Percentiles rank a stretch among this genome's conserved stretches.
Conservation (phyloP, 2,329 filamentous ascomycete genomes). For the Ophiosphaerella korrae region DNA sequence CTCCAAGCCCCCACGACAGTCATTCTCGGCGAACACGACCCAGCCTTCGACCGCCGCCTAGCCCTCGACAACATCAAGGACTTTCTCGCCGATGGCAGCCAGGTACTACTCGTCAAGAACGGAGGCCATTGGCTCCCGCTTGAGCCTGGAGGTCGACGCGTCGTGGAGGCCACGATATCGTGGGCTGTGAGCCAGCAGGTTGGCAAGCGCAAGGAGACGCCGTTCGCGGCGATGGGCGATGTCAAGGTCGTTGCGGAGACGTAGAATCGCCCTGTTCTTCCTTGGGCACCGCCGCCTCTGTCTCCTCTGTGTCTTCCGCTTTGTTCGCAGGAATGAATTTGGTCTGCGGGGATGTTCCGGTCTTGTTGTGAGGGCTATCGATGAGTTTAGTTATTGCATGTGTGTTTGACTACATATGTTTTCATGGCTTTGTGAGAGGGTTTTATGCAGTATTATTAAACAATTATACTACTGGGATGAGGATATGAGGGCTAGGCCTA, state of each 20-base stretch:
- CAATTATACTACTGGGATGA: no score
- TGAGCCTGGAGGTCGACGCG: constrained; percentile 51
- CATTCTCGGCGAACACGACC: constrained; percentile 59
- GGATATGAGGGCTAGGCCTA: no score
- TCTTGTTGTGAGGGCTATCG: no score
- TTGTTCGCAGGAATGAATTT: no score
- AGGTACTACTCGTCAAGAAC: constrained; percentile 56
- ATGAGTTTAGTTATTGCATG: no score
- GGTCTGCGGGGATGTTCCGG: no score
- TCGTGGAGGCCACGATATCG: constrained; percentile 48
- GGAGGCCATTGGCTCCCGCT: constrained; percentile 60
- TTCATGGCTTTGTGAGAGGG: no score
- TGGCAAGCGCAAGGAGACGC: constrained; percentile 16
- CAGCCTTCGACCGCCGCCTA: constrained; percentile 56
- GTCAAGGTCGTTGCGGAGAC: constrained; percentile 25
- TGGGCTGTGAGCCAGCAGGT: constrained; percentile 38
- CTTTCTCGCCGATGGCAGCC: constrained; percentile 56
- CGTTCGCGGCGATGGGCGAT: constrained; percentile 26
- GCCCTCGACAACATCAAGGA: constrained; percentile 59
- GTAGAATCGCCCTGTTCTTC: neutral
- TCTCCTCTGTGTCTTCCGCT: no score
- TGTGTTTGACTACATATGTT: no score
- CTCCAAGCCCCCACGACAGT: constrained; percentile 60
- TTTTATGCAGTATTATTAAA: no score
- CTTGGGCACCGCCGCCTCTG: no score